Evolutionary conservation across 2,329 filamentous ascomycete species (phyloP).

Genomic region (Tolypocladium nubicola): DNA sequence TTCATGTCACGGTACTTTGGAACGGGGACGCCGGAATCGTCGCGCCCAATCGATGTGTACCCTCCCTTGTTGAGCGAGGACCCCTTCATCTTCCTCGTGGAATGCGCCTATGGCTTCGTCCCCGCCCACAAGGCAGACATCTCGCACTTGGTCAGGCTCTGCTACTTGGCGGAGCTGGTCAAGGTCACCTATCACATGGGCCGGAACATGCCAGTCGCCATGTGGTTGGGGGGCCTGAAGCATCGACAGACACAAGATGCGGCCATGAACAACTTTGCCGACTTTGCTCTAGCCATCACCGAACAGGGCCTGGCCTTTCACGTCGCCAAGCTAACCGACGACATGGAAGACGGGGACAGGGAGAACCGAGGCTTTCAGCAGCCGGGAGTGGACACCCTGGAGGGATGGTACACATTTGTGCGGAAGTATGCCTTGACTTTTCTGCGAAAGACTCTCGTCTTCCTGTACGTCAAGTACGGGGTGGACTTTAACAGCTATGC

Average conservation of each 20-base stretch:
- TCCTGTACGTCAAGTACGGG: slow-evolving; percentile 80
- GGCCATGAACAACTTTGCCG: slow-evolving; percentile 42
- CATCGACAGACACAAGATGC: slow-evolving; percentile 32
- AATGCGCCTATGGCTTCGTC: slow-evolving; percentile 61
- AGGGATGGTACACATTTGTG: slow-evolving; percentile 49
- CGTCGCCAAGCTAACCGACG: slow-evolving; percentile 16
- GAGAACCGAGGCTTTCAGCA: slow-evolving; percentile 44
- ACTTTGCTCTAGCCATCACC: slow-evolving; percentile 40
- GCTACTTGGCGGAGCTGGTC: slow-evolving; percentile 83
- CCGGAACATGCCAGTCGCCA: slow-evolving; percentile 39
- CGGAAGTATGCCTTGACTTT: slow-evolving; percentile 84
- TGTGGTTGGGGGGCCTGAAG: slow-evolving; percentile 36
- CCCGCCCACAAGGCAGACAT: slow-evolving; percentile 62
- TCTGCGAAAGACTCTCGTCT: slow-evolving; percentile 71
- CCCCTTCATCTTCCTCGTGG: slow-evolving; percentile 70
- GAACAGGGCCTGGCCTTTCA: slow-evolving; percentile 32
- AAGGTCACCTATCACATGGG: slow-evolving; percentile 60
- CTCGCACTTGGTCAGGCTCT: slow-evolving; percentile 70
- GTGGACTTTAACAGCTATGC: slow-evolving; percentile 72
- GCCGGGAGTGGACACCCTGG: slow-evolving; percentile 40
- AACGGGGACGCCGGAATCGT: slow-evolving; percentile 27
- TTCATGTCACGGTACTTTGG: slow-evolving; percentile 52
- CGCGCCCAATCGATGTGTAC: slow-evolving; percentile 33
- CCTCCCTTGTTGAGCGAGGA: slow-evolving; percentile 57
- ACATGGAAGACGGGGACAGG: slow-evolving; percentile 13